Percentiles rank a stretch among this genome's conserved stretches.
Conservation (phyloP, 1,139 yeast species). For the Pichia sp. region DNA sequence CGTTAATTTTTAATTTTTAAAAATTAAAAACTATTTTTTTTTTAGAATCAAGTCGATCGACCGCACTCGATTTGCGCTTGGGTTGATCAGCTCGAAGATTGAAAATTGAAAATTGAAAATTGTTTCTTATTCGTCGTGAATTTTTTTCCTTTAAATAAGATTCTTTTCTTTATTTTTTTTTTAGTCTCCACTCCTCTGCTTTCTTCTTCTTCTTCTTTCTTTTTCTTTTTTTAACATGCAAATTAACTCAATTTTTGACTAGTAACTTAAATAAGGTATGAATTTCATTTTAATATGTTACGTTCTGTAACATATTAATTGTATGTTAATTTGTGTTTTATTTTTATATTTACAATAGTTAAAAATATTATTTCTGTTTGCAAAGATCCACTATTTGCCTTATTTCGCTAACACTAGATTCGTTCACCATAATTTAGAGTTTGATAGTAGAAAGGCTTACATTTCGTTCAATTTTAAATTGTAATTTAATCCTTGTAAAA, state of each 20-base stretch:
- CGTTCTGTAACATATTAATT: constrained; percentile 2
- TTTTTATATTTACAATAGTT: constrained; percentile 7
- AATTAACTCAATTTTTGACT: constrained; percentile 2
- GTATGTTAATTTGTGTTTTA: neutral
- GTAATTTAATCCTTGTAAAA: neutral
- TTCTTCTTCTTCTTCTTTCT: neutral
- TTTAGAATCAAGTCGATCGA: too few species aligned
- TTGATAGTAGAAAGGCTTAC: constrained; percentile 33
- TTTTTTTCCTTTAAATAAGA: too few species aligned
- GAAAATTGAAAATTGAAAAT: too few species aligned
- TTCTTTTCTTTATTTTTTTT: neutral
- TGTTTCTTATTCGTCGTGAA: too few species aligned
- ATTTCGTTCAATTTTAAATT: constrained; percentile 7
- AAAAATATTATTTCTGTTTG: constrained; percentile 9
- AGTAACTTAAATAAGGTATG: neutral
- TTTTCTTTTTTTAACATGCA: constrained; percentile 3
- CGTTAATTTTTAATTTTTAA: too few species aligned
- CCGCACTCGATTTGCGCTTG: too few species aligned
- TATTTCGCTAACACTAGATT: constrained; percentile 33
- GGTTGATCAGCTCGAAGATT: too few species aligned
- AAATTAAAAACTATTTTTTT: too few species aligned
- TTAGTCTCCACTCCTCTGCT: neutral
- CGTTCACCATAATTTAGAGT: constrained; percentile 28
- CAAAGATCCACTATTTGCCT: constrained; percentile 23
- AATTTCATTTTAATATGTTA: neutral